Evolutionary conservation across 768 basidiomycete species (phyloP).

Genomic region (Boletus rubescentipes): DNA sequence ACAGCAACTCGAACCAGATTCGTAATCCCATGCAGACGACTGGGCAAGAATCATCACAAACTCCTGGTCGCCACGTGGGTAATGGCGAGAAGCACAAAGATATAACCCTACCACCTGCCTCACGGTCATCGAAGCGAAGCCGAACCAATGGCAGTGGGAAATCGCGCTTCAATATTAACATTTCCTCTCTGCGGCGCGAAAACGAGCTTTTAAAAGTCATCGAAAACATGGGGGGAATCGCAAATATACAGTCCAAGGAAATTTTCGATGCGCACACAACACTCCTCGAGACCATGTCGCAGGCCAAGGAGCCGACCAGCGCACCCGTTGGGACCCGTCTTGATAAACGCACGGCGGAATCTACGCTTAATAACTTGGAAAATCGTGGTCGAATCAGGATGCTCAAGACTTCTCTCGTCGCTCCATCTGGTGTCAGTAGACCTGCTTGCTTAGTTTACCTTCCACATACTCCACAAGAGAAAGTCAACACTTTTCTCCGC

Average conservation of each 20-base stretch:
- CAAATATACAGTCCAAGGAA: slow-evolving; percentile 65
- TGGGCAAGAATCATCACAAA: background rate
- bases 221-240: slow-evolving; percentile 64
- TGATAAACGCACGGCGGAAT: slow-evolving; percentile 70
- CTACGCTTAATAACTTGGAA: slow-evolving; percentile 62
- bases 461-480: slow-evolving; percentile 51
- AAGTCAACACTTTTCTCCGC: slow-evolving; percentile 57
- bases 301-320: slow-evolving; percentile 67
- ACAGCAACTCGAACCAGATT: background rate
- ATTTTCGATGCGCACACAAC: slow-evolving; percentile 65
- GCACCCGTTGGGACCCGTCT: slow-evolving; percentile 64
- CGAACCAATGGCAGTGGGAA: slow-evolving; percentile 14
- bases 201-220: slow-evolving; percentile 73
- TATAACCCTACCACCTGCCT: background rate
- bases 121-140: slow-evolving; percentile 24
- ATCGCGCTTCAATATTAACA: slow-evolving; percentile 51
- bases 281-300: slow-evolving; percentile 55
- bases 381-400: slow-evolving; percentile 66
- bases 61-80: background rate
- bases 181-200: slow-evolving; percentile 77
- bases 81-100: slow-evolving; percentile 18
- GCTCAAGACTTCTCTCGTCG: slow-evolving; percentile 61
- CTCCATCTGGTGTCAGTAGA: slow-evolving; percentile 56
- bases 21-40: background rate
- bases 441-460: slow-evolving; percentile 66